A percentile compares a stretch with the other conserved stretches of the same genome.
These are phyloP conservation scores for Angophora floribunda DNA, from an alignment of 345 rosid genomes.

Conservation along the genomic window DNA sequence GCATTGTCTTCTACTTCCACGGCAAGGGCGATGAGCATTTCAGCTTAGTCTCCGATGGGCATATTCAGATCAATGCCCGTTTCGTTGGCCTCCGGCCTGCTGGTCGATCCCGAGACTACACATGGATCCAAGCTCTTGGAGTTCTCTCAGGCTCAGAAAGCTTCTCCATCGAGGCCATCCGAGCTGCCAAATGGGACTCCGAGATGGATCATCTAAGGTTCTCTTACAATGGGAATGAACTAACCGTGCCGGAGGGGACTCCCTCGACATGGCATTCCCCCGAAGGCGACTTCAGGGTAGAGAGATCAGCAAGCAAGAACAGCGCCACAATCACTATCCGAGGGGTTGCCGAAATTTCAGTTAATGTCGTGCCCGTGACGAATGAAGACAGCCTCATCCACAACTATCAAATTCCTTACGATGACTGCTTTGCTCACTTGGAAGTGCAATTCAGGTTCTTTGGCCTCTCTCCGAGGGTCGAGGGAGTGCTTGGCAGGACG, in stretches of 20 bases:
- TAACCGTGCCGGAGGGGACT: not conserved
- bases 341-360: not conserved
- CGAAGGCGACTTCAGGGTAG: not conserved
- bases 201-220: not conserved
- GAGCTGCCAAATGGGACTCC: constrained; percentile 1
- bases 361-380: not conserved
- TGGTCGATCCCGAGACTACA: not conserved
- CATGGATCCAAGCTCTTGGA: constrained; percentile 8
- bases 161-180: constrained; percentile 1
- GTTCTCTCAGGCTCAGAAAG: not conserved
- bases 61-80: constrained; percentile 7
- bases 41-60: constrained; percentile 1
- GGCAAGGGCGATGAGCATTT: constrained; percentile 1
- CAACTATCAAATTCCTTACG: not conserved
- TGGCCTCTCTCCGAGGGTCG: not conserved
- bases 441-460: constrained; percentile 8
- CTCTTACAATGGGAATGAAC: not conserved
- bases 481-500: constrained; percentile 3
- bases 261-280: constrained; percentile 1
- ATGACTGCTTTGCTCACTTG: constrained; percentile 7
- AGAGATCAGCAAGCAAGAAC: not conserved
- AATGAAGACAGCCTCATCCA: constrained; percentile 4
- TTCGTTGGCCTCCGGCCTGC: constrained; percentile 5
- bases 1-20: constrained; percentile 10
- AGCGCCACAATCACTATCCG: not conserved